Base-by-base conservation (phyloP, 2,329 filamentous ascomycete genomes). In the Paracoccidioides lutzii region DNA sequence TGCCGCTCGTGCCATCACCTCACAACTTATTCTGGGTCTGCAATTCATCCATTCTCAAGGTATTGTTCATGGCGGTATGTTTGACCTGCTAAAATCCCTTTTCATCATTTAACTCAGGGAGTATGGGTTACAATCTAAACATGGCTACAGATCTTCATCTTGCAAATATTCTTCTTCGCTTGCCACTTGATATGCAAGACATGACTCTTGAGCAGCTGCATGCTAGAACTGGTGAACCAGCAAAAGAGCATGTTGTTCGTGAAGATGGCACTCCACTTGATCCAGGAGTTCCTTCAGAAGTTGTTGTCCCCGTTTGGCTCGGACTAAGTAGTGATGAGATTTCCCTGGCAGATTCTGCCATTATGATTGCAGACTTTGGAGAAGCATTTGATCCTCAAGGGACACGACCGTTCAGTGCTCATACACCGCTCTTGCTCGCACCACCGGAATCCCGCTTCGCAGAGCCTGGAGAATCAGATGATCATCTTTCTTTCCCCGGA, bases 11-110 rank as follows among this genome's bases (percentile, higher is more conserved):
- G 58, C 59, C 12, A 45, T 66, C n/a, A 55, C 60, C 4, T 58
- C 59, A 33, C 60, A 65, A 54, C 63, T 65, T 37, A 56, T 57
- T 28, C 56, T 57, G n/a, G 62, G 48, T 22, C 40, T 64, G 33
- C 43, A 52, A 33, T 66, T 67, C 58, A 57, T 66, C 3, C 65
- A 67, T 59, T 58, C 58, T 35, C 54, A 63, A 59, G 64, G 61
- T 2, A 61, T 63, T 51, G 62, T n/a, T n/a, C n/a, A n/a, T n/a
- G n/a, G n/a, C n/a, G n/a, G n/a, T n/a, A n/a, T n/a, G n/a, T n/a
- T n/a, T n/a, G n/a, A n/a, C n/a, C n/a, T n/a, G n/a, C n/a, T n/a
- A n/a, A n/a, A n/a, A n/a, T n/a, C n/a, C n/a, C n/a, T n/a, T n/a
- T n/a, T n/a, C n/a, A n/a, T n/a, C n/a, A n/a, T n/a, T n/a, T n/a